A percentile compares a stretch with the other conserved stretches of the same genome.
Conservation (phyloP, 1,284 basidiomycete genomes). For the Ustilago crameri region DNA sequence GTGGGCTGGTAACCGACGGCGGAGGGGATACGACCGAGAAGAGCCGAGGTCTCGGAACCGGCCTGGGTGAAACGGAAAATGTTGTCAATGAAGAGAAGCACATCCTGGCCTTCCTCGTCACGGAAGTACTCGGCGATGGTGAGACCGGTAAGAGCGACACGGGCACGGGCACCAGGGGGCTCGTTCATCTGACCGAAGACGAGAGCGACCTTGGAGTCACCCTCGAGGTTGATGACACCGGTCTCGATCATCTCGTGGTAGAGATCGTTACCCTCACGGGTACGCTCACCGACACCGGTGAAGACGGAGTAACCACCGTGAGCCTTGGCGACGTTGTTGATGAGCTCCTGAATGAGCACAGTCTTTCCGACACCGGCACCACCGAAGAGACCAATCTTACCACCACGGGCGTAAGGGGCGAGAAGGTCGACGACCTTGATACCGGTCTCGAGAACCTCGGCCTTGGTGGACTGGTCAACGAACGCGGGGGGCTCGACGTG, state of each 20-base stretch:
- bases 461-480: conserved; percentile 97
- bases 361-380: conserved; percentile 99
- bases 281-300: conserved; percentile 99
- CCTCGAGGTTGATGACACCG: conserved; percentile 95
- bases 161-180: conserved; percentile 99
- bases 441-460: conserved; percentile 98
- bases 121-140: conserved; percentile 99
- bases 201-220: conserved; percentile 98
- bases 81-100: conserved; percentile 99
- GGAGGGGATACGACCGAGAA: conserved; percentile 99
- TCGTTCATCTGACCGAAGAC: conserved; percentile 99
- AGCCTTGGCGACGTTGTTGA: conserved; percentile 99
- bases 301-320: conserved; percentile 99
- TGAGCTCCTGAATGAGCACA: conserved; percentile 97
- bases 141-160: conserved; percentile 97
- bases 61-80: conserved; percentile 93
- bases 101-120: conserved; percentile 99
- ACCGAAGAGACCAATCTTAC: conserved; percentile 99
- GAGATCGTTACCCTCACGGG: conserved; percentile 99
- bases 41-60: conserved; percentile 99
- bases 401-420: conserved; percentile 99
- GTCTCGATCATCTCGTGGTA: conserved; percentile 99
- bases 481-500: conserved; percentile 96
- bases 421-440: conserved; percentile 99
- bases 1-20: conserved; percentile 99